These are phyloP conservation scores for Calonectria pteridis DNA, from an alignment of 2,329 filamentous ascomycete genomes.

Conservation along the genomic window DNA sequence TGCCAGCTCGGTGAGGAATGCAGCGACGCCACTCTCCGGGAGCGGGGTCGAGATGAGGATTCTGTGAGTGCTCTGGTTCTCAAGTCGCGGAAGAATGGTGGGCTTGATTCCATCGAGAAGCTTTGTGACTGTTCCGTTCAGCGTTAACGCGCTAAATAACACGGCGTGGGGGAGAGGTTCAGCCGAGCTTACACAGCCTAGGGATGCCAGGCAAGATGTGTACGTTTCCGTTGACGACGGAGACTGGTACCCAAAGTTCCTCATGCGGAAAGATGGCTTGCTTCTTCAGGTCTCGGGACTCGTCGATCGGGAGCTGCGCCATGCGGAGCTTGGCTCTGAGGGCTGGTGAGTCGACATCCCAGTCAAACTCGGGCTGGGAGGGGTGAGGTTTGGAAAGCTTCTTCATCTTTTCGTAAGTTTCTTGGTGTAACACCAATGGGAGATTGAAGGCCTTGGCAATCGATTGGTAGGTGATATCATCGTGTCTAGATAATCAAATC, in stretches of 20 bases:
- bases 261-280: slow-evolving; percentile 85
- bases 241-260: slow-evolving; percentile 90
- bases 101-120: slow-evolving; percentile 84
- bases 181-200: slow-evolving; percentile 70
- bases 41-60: slow-evolving; percentile 89
- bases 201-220: slow-evolving; percentile 95
- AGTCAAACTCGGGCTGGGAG: slow-evolving; percentile 81
- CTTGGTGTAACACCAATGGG: slow-evolving; percentile 80
- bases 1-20: slow-evolving; percentile 85
- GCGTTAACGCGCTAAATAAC: slow-evolving; percentile 22
- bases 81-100: slow-evolving; percentile 75
- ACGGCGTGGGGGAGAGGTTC: background rate
- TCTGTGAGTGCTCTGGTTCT: slow-evolving; percentile 81
- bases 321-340: slow-evolving; percentile 89
- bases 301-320: slow-evolving; percentile 86
- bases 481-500: slow-evolving; percentile 72
- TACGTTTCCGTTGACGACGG: slow-evolving; percentile 90
- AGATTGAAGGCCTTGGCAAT: slow-evolving; percentile 91
- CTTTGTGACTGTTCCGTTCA: slow-evolving; percentile 68
- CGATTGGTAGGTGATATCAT: slow-evolving; percentile 96
- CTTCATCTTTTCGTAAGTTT: slow-evolving; percentile 87
- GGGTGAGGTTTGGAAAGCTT: slow-evolving; percentile 79
- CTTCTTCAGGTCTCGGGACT: slow-evolving; percentile 70
- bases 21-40: slow-evolving; percentile 86
- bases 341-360: slow-evolving; percentile 84